Percentiles rank a stretch among this genome's conserved stretches.
Conservation (phyloP, 2,329 filamentous ascomycete genomes). For the Periconia sp. region DNA sequence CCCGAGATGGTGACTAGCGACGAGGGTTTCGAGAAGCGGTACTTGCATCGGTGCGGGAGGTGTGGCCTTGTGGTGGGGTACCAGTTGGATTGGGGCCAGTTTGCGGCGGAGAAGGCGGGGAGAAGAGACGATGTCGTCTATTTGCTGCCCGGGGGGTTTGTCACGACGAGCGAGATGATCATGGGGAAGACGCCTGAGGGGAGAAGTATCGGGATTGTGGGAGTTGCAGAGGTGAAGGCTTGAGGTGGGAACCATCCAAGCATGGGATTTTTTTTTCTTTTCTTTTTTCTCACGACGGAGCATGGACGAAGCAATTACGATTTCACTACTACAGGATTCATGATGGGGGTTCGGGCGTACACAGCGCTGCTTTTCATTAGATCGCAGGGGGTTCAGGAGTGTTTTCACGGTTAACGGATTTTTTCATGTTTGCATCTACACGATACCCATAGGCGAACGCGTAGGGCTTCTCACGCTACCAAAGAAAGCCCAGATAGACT, state of each 20-base stretch:
- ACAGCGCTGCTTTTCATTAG: too few species aligned
- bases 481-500: slow-evolving; percentile 30
- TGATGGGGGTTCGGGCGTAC: too few species aligned
- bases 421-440: slow-evolving; percentile 1
- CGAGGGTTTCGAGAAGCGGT: slow-evolving; percentile 72
- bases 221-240: slow-evolving; percentile 30
- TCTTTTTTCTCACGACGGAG: background rate
- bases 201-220: slow-evolving; percentile 21
- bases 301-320: background rate
- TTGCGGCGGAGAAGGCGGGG: slow-evolving; percentile 35
- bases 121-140: slow-evolving; percentile 60
- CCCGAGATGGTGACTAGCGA: slow-evolving; percentile 60
- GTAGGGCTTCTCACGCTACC: slow-evolving; percentile 40
- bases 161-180: slow-evolving; percentile 64
- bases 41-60: slow-evolving; percentile 63
- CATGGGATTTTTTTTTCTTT: background rate
- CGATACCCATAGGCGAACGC: slow-evolving; percentile 43
- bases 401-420: too few species aligned
- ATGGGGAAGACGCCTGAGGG: slow-evolving; percentile 41
- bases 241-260: slow-evolving; percentile 14
- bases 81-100: slow-evolving; percentile 63
- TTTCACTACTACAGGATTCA: too few species aligned
- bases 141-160: slow-evolving; percentile 64
- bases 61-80: slow-evolving; percentile 69
- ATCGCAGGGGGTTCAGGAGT: too few species aligned